Base-by-base conservation (phyloP, 2,329 filamentous ascomycete genomes). In the Monilinia fructicola region DNA sequence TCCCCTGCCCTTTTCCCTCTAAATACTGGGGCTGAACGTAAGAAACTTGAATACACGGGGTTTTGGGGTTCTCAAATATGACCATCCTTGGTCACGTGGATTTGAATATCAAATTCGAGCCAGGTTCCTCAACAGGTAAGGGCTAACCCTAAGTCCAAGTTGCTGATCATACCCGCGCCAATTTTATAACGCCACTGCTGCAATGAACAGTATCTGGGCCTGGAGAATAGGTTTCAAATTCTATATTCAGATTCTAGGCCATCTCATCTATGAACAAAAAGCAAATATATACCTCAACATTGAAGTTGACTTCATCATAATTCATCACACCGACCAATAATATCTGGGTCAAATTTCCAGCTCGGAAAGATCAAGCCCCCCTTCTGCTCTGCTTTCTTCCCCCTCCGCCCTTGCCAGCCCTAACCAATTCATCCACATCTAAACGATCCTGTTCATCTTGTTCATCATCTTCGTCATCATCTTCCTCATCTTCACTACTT, bases 361-460 rank as follows among this genome's bases (percentile, higher is more conserved):
- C 26, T 18, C 44, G 35, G n/a, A 21, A 26, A 35, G 16, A 18
- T 38, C 7, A 59, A 46, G 46, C 2, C 5, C 7, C 44, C 0
- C 56, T 38, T 38, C 44, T 38, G 21, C 14, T 52, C 21, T 48
- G 31, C 44, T 23, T 61, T 28, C 28, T 40, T 26, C 14, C 28
- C 2, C 56, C 31, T 23, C 50, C n/a, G 9, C 14, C 28, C 16
- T 4, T 44, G 1, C 10, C 28, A 7, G 21, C 64, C 35, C 67
- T 70, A 40, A 73, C 46, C 59, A 74, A 67, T 1, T 59, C 60
- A 52, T 69, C 67, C 3, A 67, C 73, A 68, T 73, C 72, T 21
- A 71, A 23, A 4, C 73, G 65, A 66, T 73, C 72, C 50, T 72
- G 64, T 18, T 38, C 62, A 66, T 74, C 72, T 52, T 72, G 64